Percentiles rank a stretch among this genome's conserved stretches.
These are phyloP conservation scores for Verticillium tricorpus DNA, from an alignment of 2,329 filamentous ascomycete genomes.

Conservation along the genomic window DNA sequence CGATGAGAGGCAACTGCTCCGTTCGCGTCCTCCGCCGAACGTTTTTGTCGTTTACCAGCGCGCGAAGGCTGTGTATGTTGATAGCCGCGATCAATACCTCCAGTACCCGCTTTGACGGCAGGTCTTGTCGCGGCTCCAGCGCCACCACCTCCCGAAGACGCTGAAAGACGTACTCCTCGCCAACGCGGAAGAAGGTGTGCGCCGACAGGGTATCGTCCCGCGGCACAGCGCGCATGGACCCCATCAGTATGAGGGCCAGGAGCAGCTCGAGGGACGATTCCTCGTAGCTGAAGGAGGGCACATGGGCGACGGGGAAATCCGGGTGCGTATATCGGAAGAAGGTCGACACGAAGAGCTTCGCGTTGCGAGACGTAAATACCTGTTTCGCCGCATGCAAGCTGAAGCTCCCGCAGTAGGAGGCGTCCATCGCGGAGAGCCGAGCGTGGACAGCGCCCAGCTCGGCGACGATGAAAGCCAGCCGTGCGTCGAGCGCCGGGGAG, in stretches of 20 bases:
- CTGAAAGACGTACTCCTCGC: constrained; percentile 16
- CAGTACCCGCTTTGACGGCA: constrained; percentile 5
- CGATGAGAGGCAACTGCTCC: constrained; percentile 15
- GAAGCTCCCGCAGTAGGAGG: constrained; percentile 12
- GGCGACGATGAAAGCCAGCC: constrained; percentile 7
- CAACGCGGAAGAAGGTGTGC: constrained; percentile 9
- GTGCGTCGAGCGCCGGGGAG: neutral
- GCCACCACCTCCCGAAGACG: constrained; percentile 5
- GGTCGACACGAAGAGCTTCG: constrained; percentile 13
- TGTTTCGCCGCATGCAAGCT: constrained; percentile 8
- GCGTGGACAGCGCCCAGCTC: constrained; percentile 11
- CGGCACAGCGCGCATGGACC: constrained; percentile 12
- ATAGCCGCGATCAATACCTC: constrained; percentile 21
- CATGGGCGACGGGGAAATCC: constrained; percentile 22
- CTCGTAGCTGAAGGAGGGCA: constrained; percentile 16
- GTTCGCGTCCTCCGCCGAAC: neutral
- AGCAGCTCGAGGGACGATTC: constrained; percentile 11
- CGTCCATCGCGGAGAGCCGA: constrained; percentile 7
- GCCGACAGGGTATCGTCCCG: constrained; percentile 13
- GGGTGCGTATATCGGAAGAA: constrained; percentile 20
- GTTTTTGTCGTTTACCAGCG: neutral
- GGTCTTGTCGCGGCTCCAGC: constrained; percentile 1
- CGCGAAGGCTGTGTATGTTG: constrained; percentile 12
- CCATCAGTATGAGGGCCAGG: constrained; percentile 13
- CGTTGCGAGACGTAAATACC: constrained; percentile 15